These are phyloP conservation scores for Entoloma clypeatum DNA, from an alignment of 1,284 basidiomycete species.

Conservation along the genomic window DNA sequence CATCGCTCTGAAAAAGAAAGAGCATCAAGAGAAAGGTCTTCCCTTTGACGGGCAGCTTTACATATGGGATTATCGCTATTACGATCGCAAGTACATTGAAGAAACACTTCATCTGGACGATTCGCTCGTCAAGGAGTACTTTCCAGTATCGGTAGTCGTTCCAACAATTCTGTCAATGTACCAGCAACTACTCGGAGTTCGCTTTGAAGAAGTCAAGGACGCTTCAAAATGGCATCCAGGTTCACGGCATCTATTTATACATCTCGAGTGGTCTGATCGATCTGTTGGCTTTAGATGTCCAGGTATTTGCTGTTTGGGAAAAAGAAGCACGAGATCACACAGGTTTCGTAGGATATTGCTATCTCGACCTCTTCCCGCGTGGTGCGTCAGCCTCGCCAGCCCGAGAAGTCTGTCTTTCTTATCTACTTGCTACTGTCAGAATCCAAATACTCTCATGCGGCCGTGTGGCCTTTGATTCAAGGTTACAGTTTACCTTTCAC, in stretches of 20 bases:
- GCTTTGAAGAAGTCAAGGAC: conserved; percentile 62
- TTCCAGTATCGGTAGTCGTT: conserved; percentile 78
- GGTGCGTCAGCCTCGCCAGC: conserved; percentile 39
- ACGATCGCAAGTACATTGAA: conserved; percentile 70
- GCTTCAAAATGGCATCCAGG: conserved; percentile 73
- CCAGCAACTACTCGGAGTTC: conserved; percentile 72
- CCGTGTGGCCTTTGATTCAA: conserved; percentile 73
- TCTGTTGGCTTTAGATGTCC: conserved; percentile 54
- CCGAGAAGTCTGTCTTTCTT: neutral
- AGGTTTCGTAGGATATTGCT: conserved; percentile 76
- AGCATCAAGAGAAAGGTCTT: conserved; percentile 54
- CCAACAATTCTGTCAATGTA: conserved; percentile 79
- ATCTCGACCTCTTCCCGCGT: conserved; percentile 84
- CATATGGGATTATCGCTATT: conserved; percentile 68
- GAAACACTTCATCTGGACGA: conserved; percentile 67
- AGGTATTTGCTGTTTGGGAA: conserved; percentile 80
- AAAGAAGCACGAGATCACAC: conserved; percentile 64
- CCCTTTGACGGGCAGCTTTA: conserved; percentile 69
- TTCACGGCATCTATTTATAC: conserved; percentile 27
- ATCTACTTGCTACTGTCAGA: conserved; percentile 32
- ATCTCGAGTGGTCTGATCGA: conserved; percentile 2
- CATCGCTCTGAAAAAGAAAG: conserved; percentile 68
- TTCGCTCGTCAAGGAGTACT: conserved; percentile 77
- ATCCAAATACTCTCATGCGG: conserved; percentile 82
- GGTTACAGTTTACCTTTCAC: conserved; percentile 56